Percentiles rank a stretch among this genome's conserved stretches.
phyloP scores from a whole-genome alignment of 768 basidiomycete genomes.

The Leccinum incarnatum region DNA sequence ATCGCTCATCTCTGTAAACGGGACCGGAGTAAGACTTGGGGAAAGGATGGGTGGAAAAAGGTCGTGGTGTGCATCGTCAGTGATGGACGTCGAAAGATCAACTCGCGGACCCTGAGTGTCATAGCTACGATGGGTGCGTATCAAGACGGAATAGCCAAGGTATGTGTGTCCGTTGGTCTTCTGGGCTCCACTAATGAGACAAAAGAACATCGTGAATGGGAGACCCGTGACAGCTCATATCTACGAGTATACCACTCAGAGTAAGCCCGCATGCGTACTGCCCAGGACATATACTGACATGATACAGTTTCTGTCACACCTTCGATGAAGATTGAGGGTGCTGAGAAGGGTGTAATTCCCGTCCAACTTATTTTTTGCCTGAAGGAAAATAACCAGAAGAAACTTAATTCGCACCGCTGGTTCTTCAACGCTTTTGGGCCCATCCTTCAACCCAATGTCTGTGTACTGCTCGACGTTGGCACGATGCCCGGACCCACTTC shows the following conservation, averaged over 20 bases:
- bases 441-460: constrained; percentile 86
- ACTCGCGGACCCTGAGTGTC: constrained; percentile 76
- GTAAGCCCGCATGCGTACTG: constrained; percentile 34
- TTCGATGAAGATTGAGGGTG: constrained; percentile 75
- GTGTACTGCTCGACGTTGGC: constrained; percentile 86
- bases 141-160: constrained; percentile 91
- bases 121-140: constrained; percentile 93
- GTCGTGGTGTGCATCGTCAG: constrained; percentile 92
- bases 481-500: constrained; percentile 83
- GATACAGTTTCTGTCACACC: constrained; percentile 73
- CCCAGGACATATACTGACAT: constrained; percentile 7
- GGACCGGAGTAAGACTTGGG: constrained; percentile 91
- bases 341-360: constrained; percentile 78
- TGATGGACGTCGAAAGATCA: constrained; percentile 84
- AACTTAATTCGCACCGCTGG: constrained; percentile 94
- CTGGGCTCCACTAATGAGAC: constrained; percentile 3
- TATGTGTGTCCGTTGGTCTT: constrained; percentile 25
- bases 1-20: constrained; percentile 85
- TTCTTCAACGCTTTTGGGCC: constrained; percentile 91
- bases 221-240: constrained; percentile 86
- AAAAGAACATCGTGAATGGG: constrained; percentile 70
- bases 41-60: constrained; percentile 98
- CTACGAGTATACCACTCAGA: constrained; percentile 92
- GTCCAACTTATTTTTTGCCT: constrained; percentile 92
- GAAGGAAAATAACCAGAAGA: constrained; percentile 93